Base-by-base conservation (phyloP, 2,329 filamentous ascomycete genomes). In the Albifimbria verrucaria region DNA sequence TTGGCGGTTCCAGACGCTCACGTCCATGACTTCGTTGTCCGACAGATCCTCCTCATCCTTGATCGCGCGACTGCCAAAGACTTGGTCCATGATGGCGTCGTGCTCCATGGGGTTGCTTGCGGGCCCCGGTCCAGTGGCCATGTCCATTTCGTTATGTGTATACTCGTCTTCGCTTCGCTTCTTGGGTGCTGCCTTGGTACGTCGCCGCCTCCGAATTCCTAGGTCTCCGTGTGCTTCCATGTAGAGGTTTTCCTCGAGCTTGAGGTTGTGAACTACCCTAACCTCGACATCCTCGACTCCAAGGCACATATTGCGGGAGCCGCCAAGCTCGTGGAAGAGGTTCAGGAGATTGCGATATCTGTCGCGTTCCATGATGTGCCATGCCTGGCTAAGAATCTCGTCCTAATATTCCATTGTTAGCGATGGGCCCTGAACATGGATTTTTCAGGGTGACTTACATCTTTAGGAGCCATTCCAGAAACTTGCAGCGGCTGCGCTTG, bases 391-490 rank as follows among this genome's bases (percentile, higher is more conserved):
- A 2, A 79, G 62, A 22, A 74, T 50, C 2, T 75, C 65, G 15
- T 72, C 65, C 77, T 80, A 49, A 15, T 17, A 22, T 50, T 23
- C 43, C 18, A 15, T 45, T 45, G 21, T 61, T 51, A 62, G 60
- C 22, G n/a, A n/a, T n/a, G n/a, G n/a, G n/a, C n/a, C n/a, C n/a
- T n/a, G n/a, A n/a, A n/a, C n/a, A n/a, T n/a, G n/a, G n/a, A n/a
- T n/a, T n/a, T n/a, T n/a, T n/a, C n/a, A n/a, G n/a, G n/a, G n/a
- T 20, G 25, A 68, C 79, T 73, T 66, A 82, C 81, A 67, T 83
- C 80, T 55, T 59, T 62, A 10, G 67, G 2, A 77, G 72, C 80
- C 80, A 83, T 1, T 73, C 63, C 12, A 74, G 69, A 50, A 77
- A 77, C 55, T 76, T 78, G 51, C 75, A 67, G 20, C 81, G 74